Conservation (phyloP, 345 rosid genomes). For the Hibiscus syriacus region DNA sequence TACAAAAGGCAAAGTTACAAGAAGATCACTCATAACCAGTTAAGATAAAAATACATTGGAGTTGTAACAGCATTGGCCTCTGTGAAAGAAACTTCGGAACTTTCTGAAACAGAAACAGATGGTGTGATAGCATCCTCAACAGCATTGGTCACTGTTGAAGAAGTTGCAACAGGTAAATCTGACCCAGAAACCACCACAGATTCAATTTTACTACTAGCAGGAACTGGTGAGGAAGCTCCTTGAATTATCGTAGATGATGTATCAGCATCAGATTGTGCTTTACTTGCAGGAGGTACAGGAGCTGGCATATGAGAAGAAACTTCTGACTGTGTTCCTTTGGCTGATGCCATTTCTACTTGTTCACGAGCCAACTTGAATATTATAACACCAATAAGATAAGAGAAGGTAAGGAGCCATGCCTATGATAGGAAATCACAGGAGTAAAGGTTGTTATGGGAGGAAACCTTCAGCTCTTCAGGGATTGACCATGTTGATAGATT, state of each 20-base stretch:
- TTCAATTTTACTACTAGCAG: constrained; percentile 29
- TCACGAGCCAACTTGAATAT: constrained; percentile 78
- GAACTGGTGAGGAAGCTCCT: constrained; percentile 40
- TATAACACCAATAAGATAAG: constrained; percentile 4
- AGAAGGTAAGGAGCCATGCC: constrained; percentile 7
- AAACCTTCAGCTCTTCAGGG: constrained; percentile 90
- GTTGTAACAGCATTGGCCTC: constrained; percentile 20
- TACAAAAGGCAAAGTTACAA: constrained; percentile 8
- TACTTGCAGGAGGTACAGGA: constrained; percentile 24
- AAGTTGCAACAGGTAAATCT: constrained; percentile 28
- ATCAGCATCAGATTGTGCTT: constrained; percentile 32
- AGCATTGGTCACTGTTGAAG: constrained; percentile 26
- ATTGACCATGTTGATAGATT: constrained; percentile 87
- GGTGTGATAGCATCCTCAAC: constrained; percentile 21
- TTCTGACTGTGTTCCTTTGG: constrained; percentile 32
- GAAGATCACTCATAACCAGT: constrained; percentile 4
- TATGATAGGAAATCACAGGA: constrained; percentile 5
- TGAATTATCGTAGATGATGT: constrained; percentile 26
- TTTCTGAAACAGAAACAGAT: constrained; percentile 28
- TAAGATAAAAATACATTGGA: constrained; percentile 39
- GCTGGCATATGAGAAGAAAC: constrained; percentile 16
- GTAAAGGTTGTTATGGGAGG: not conserved
- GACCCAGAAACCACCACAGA: constrained; percentile 35
- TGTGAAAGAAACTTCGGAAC: constrained; percentile 36
- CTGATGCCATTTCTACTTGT: constrained; percentile 37